Base-by-base conservation (phyloP, 2,329 filamentous ascomycete genomes). In the Phialocephala sp. region DNA sequence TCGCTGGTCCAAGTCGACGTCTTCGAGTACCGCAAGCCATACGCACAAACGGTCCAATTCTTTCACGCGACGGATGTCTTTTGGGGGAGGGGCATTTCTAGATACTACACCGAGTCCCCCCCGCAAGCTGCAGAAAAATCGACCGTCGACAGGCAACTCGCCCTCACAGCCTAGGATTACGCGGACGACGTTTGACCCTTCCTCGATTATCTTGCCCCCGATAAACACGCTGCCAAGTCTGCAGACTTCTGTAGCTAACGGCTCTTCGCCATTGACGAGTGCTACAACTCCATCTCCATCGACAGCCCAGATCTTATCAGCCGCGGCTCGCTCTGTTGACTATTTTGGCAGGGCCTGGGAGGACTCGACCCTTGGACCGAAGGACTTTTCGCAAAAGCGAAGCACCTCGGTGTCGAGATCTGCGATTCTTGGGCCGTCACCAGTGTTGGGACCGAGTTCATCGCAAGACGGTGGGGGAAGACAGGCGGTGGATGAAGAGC, bases 271-370 rank as follows among this genome's bases (percentile, higher is more conserved):
- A 54, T 68, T 73, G 61, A 73, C 68, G 36, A 71, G 69, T 41
- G 69, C 71, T 8, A 65, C 66, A n/a, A 74, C 73, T 5, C 72
- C 72, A 20, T 76, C 76, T 35, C 73, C 72, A 18, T 74, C 74
- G 5, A 77, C 76, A 15, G 72, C 74, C 43, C 74, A 73, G 43
- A 63, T 77, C 36, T 60, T 76, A n/a, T 76, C 75, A 2, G 72
- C 75, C 18, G 75, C 75, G 14, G 68, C 71, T 50, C 74, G 71
- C 24, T 66, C 71, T 9, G 71, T 71, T 9, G 75, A 77, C 63
- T 77, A 76, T 60, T 76, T 75, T 68, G 72, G 69, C 4, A 67
- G 64, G 60, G 43, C 67, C 18, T 76, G 72, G 74, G 74, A 75
- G 47, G 70, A 72, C 39, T 68, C 70, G n/a, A 67, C 66, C 22